Conservation (phyloP, 495 filamentous ascomycete species). For the Neurospora terricola region DNA sequence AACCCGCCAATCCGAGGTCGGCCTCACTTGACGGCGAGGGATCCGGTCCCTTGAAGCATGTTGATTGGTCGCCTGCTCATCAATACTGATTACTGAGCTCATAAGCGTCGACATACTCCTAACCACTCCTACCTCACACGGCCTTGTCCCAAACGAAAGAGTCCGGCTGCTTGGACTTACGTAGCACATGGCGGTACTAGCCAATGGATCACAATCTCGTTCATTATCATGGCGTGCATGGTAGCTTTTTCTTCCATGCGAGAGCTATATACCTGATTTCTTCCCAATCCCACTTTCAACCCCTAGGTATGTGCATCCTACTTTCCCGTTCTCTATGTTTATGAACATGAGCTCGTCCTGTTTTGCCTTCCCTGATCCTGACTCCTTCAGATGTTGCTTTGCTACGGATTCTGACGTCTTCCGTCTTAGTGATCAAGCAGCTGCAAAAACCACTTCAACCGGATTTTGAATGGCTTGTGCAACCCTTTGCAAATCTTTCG, state of each 20-base stretch:
- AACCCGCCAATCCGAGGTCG: background rate
- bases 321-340: background rate
- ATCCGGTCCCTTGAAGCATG: background rate
- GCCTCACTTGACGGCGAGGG: background rate
- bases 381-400: background rate
- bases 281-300: background rate
- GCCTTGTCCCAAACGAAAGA: background rate
- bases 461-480: background rate
- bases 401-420: background rate
- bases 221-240: background rate
- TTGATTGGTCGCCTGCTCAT: background rate
- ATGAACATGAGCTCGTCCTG: background rate
- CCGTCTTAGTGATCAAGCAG: background rate
- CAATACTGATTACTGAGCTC: background rate
- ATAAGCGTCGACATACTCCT: background rate
- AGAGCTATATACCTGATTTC: background rate
- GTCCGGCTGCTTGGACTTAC: background rate
- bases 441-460: background rate
- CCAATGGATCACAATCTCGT: background rate
- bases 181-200: background rate
- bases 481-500: background rate
- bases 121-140: background rate
- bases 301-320: background rate
- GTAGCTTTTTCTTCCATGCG: background rate
- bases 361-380: background rate